phyloP scores from a whole-genome alignment of 2,329 filamentous ascomycete species.

The Aspergillus quadricinctus region DNA sequence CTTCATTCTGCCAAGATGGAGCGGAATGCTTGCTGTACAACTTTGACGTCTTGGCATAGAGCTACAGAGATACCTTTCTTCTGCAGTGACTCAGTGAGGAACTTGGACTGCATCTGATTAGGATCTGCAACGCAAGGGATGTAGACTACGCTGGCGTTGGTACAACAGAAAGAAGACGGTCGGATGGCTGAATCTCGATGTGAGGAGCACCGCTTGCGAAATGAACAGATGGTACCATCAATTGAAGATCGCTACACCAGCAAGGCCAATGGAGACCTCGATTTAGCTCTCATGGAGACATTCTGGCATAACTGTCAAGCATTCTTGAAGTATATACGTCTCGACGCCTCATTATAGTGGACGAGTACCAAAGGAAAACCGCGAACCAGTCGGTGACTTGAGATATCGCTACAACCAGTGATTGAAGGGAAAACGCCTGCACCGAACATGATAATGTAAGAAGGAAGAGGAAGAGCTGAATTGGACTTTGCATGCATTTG shows the following conservation, averaged over 20 bases:
- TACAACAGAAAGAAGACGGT: background rate
- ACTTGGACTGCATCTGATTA: background rate
- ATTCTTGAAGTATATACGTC: background rate
- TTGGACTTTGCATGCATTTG: background rate
- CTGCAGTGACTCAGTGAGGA: background rate
- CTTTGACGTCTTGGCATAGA: background rate
- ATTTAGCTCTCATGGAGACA: background rate
- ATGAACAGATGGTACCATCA: too few species aligned
- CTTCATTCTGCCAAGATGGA: background rate
- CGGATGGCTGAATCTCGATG: too few species aligned
- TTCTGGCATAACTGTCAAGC: background rate
- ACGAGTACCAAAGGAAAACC: background rate
- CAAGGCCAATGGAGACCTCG: too few species aligned
- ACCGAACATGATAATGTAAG: background rate
- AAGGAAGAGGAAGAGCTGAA: background rate
- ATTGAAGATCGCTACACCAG: background rate
- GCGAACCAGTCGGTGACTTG: background rate
- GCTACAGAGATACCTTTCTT: background rate
- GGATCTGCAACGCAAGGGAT: background rate
- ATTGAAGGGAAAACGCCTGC: background rate
- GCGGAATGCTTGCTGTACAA: background rate
- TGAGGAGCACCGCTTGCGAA: too few species aligned
- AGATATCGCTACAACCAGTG: background rate
- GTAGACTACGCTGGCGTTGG: background rate
- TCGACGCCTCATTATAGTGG: background rate